Evolutionary conservation across 73 alveolate species (phyloP).

Genomic region (Tetrahymena borealis): DNA sequence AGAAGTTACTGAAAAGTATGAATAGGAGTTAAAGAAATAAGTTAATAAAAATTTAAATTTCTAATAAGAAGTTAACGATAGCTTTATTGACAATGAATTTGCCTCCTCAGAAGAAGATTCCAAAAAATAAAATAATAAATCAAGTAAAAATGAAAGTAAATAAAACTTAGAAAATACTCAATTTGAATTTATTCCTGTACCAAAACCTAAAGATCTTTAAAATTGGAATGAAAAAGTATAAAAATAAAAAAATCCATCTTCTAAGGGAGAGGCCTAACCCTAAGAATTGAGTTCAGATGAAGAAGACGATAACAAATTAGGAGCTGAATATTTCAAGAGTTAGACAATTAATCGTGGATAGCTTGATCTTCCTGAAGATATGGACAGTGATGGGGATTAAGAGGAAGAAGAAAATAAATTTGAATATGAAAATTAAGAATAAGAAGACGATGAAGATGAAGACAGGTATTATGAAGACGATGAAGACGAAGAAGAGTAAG

Average conservation of each 20-base stretch:
- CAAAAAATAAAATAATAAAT: neutral
- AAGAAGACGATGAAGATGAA: slow-evolving; percentile 6
- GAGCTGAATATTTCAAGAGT: slow-evolving; percentile 5
- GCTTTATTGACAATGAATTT: neutral
- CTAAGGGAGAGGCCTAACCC: neutral
- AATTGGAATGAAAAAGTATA: neutral
- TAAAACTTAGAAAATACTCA: neutral
- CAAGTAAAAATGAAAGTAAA: neutral
- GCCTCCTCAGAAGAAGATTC: neutral
- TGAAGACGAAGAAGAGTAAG: neutral
- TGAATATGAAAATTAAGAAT: slow-evolving; percentile 1
- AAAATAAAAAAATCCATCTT: neutral
- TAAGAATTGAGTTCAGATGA: neutral
- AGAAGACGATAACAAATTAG: neutral
- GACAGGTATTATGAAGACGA: slow-evolving; percentile 11
- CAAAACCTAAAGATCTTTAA: neutral
- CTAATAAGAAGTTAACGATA: neutral
- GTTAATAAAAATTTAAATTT: neutral
- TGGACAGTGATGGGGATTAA: slow-evolving; percentile 14
- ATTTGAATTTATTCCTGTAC: neutral
- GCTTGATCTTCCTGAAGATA: neutral
- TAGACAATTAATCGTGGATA: slow-evolving; percentile 1
- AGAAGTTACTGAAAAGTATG: neutral
- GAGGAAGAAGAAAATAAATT: neutral
- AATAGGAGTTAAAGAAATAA: neutral